Conservation (phyloP, 495 filamentous ascomycete species). For the Thermochaetoides thermophila region DNA sequence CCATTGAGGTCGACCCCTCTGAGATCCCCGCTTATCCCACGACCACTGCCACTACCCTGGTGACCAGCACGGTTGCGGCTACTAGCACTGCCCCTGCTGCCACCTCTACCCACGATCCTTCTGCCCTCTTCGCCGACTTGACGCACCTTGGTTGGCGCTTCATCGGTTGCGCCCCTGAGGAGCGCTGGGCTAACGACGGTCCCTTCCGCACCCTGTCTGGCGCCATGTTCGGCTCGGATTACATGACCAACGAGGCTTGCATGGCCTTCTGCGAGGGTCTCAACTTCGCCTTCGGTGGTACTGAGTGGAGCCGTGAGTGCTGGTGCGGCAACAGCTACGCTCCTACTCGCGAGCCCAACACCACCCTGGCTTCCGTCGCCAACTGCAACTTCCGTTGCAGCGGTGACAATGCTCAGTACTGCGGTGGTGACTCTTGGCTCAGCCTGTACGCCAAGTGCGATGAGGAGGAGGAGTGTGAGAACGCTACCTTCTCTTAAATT, state of each 20-base stretch:
- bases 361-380: slow-evolving; percentile 12
- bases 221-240: slow-evolving; percentile 19
- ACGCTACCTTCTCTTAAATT: slow-evolving; percentile 9
- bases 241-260: slow-evolving; percentile 45
- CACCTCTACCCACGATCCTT: slow-evolving; percentile 3
- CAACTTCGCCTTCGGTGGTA: slow-evolving; percentile 39
- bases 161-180: slow-evolving; percentile 18
- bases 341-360: slow-evolving; percentile 12
- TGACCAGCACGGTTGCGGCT: slow-evolving; percentile 3
- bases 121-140: slow-evolving; percentile 12
- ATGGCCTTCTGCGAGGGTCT: slow-evolving; percentile 33
- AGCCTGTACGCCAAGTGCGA: slow-evolving; percentile 17
- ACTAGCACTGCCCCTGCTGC: slow-evolving; percentile 1
- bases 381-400: slow-evolving; percentile 26
- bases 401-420: slow-evolving; percentile 25
- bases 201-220: slow-evolving; percentile 19
- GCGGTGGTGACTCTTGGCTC: slow-evolving; percentile 26
- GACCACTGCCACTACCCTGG: slow-evolving; percentile 1
- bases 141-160: slow-evolving; percentile 13
- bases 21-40: slow-evolving; percentile 1
- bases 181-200: slow-evolving; percentile 12
- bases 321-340: slow-evolving; percentile 40
- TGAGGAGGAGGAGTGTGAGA: slow-evolving; percentile 11
- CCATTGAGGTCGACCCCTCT: slow-evolving; percentile 1
- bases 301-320: slow-evolving; percentile 53